Conservation (phyloP, 352 stramenopile species). For the Phytophthora agathidicida region DNA sequence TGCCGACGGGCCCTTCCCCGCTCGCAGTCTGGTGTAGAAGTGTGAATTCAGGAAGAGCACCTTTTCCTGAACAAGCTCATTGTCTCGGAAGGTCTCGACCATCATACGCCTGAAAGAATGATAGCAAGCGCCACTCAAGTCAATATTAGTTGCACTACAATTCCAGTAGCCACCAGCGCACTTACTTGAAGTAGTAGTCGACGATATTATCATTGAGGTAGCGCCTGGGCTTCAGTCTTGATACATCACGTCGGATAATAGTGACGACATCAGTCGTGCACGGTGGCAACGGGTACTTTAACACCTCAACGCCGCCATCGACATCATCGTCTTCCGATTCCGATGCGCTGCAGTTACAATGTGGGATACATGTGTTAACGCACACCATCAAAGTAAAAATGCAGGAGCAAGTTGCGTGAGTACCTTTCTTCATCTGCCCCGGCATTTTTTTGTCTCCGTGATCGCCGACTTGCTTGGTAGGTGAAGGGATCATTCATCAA, state of each 20-base stretch:
- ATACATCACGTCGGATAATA: slow-evolving; percentile 68
- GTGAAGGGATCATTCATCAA: slow-evolving; percentile 30
- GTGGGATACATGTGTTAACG: slow-evolving; percentile 10
- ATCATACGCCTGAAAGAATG: slow-evolving; percentile 51
- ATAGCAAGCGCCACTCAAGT: slow-evolving; percentile 2
- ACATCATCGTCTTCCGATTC: slow-evolving; percentile 42
- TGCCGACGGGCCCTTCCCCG: slow-evolving; percentile 41
- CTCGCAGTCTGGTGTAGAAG: slow-evolving; percentile 73
- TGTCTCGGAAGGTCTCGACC: slow-evolving; percentile 48
- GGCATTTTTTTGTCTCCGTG: slow-evolving; percentile 6
- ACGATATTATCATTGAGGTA: slow-evolving; percentile 95
- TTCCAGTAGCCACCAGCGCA: not conserved
- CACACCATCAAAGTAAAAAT: not conserved
- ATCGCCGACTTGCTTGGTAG: slow-evolving; percentile 14
- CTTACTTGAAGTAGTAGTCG: slow-evolving; percentile 92
- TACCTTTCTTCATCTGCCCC: slow-evolving; percentile 19
- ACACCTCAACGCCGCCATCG: slow-evolving; percentile 38
- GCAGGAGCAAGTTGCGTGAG: not conserved
- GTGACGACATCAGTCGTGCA: slow-evolving; percentile 79
- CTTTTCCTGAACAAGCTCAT: slow-evolving; percentile 61
- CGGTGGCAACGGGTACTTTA: slow-evolving; percentile 79
- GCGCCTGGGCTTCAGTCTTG: slow-evolving; percentile 61
- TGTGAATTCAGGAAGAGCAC: slow-evolving; percentile 82
- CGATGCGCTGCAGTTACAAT: slow-evolving; percentile 5
- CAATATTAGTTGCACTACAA: not conserved